Conservation (phyloP, 2,329 filamentous ascomycete genomes). For the Endoconidiophora polonica region DNA sequence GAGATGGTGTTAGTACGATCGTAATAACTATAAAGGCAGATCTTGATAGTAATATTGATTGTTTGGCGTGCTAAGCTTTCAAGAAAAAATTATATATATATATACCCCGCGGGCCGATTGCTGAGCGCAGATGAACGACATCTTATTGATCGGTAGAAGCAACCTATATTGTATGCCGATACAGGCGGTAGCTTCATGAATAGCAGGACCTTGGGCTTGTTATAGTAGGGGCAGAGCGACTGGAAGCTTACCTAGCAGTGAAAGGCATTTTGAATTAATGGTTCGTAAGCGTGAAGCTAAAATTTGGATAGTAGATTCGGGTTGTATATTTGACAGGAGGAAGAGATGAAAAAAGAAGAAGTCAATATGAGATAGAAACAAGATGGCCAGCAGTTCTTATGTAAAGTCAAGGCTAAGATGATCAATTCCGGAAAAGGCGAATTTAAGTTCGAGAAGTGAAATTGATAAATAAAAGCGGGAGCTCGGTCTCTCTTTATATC, state of each 20-base stretch:
- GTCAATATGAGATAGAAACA: background rate
- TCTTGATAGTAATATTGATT: no score
- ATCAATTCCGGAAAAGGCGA: background rate
- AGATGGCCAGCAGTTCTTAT: background rate
- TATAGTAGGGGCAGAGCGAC: no score
- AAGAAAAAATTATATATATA: no score
- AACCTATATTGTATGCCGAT: background rate
- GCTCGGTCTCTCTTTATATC: no score
- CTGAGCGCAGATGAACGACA: background rate
- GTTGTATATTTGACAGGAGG: background rate
- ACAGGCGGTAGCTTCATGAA: background rate
- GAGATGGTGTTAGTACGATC: constrained; percentile 5
- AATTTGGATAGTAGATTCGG: background rate
- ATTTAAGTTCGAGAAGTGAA: background rate
- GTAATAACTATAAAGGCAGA: no score
- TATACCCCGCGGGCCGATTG: no score
- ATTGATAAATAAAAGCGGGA: background rate
- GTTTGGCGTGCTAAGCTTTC: background rate
- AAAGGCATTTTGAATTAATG: constrained; percentile 33
- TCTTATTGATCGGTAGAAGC: background rate
- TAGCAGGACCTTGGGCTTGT: no score
- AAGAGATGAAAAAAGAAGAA: background rate
- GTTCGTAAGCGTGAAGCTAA: background rate
- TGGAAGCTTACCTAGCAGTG: constrained; percentile 35
- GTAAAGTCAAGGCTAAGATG: background rate